Base-by-base conservation (phyloP, 257 asterid species). In the Osmanthus fragrans region DNA sequence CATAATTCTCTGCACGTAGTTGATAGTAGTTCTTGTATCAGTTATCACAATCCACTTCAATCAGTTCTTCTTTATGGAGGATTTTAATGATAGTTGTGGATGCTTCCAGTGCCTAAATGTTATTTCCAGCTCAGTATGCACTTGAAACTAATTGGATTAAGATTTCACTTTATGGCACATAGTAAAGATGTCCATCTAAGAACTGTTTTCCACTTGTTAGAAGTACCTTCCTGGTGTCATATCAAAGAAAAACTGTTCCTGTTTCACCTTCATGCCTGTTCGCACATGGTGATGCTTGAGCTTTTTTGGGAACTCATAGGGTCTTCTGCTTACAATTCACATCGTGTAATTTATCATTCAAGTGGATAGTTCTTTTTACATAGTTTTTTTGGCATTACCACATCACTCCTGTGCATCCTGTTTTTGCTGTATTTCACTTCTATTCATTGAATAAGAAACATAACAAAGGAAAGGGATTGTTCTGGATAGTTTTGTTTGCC, bases 61-160 rank as follows among this genome's bases (percentile, higher is more conserved):
- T 49, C 32, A 19, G 34, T 56, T 45, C 10, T 66, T 65, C 51
- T 68, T 51, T 1, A 49, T 36, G 23, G 51, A 13, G 12, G 51
- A 47, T 30, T 39, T 71, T 76, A 45, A 30, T 49, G 25, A 69
- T 58, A 36, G 63, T 70, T 70, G 15, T 39, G 13, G n/a, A 73
- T 33, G 70, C 54, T 19, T 69, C 51, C 16, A 7, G 12, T 30
- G 68, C 69, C 33, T 37, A 51, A 5, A 5, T 66, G 18, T 42
- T 11, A 42, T 42, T 18, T 64, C 36, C 10, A 15, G 51, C 45
- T 3, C 16, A 12, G 18, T 42, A 12, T 42, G 18, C 18, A 42
- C 51, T 12, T 11, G 51, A 27, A 67, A 42, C 32, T 27, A 30
- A 47, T 64, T 33, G 21, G 58, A 76, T 63, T 23, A 21, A 32